phyloP scores from a whole-genome alignment of 371 early-diverging fungal species.

The Mucor indicus region DNA sequence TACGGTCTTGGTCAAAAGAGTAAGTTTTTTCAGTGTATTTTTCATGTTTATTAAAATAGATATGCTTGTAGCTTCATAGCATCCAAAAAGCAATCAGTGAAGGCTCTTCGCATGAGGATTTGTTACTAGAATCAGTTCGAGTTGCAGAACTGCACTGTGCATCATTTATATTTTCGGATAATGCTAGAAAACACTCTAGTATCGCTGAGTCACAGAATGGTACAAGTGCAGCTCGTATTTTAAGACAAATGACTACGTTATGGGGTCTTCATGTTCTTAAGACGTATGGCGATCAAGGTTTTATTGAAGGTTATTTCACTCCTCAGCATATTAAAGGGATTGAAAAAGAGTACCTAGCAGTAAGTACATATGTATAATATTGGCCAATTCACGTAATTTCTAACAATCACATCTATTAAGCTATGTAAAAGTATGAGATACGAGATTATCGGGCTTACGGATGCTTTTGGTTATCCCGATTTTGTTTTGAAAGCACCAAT shows the following conservation, averaged over 20 bases:
- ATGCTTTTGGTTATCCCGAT: constrained; percentile 63
- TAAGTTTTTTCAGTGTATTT: no score
- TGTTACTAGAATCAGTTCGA: constrained; percentile 32
- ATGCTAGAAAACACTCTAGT: constrained; percentile 26
- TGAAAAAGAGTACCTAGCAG: constrained; percentile 40
- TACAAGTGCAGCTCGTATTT: constrained; percentile 14
- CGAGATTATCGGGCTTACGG: constrained; percentile 59
- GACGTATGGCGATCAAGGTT: constrained; percentile 46
- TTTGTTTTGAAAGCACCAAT: constrained; percentile 67
- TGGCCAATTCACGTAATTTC: background rate
- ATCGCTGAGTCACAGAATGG: constrained; percentile 19
- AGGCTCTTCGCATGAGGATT: constrained; percentile 20
- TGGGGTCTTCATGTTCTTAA: constrained; percentile 43
- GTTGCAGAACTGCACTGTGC: constrained; percentile 41
- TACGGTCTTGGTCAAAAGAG: constrained; percentile 27
- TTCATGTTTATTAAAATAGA: no score
- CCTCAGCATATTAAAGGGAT: constrained; percentile 46
- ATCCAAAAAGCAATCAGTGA: constrained; percentile 23
- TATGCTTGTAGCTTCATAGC: constrained; percentile 24
- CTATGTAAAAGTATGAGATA: constrained; percentile 51
- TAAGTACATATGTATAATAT: constrained; percentile 1
- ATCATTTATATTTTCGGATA: constrained; percentile 28
- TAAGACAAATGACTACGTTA: constrained; percentile 30
- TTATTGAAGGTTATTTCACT: constrained; percentile 48
- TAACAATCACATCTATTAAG: constrained; percentile 1